Percentiles rank a stretch among this genome's conserved stretches.
Conservation (phyloP, 2,329 filamentous ascomycete species). For the Pyrenochaeta sp. region DNA sequence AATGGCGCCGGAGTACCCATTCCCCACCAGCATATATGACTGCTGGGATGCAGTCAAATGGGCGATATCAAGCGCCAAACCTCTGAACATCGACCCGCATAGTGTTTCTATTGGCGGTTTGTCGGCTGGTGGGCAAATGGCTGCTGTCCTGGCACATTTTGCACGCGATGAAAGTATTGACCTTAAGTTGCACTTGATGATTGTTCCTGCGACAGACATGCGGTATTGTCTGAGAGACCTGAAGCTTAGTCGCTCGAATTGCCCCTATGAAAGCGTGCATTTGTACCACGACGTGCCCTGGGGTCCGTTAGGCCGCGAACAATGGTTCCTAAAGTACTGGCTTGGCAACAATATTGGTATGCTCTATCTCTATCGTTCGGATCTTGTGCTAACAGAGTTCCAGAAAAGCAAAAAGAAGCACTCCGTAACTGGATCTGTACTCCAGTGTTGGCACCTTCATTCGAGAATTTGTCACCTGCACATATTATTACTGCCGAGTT, state of each 20-base stretch:
- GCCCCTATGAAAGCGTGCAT: slow-evolving; percentile 17
- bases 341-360: slow-evolving; percentile 11
- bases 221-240: slow-evolving; percentile 15
- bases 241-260: slow-evolving; percentile 9
- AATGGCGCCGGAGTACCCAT: slow-evolving; percentile 59
- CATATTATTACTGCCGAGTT: slow-evolving; percentile 23
- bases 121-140: slow-evolving; percentile 53
- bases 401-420: slow-evolving; percentile 8
- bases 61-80: slow-evolving; percentile 27
- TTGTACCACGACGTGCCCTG: slow-evolving; percentile 22
- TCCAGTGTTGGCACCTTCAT: slow-evolving; percentile 17
- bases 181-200: slow-evolving; percentile 20
- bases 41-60: slow-evolving; percentile 56
- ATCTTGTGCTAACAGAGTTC: neutral
- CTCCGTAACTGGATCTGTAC: slow-evolving; percentile 21
- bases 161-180: slow-evolving; percentile 20
- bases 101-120: slow-evolving; percentile 55
- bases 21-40: slow-evolving; percentile 60
- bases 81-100: slow-evolving; percentile 16
- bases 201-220: slow-evolving; percentile 23
- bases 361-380: neutral
- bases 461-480: slow-evolving; percentile 15
- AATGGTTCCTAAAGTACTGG: slow-evolving; percentile 22
- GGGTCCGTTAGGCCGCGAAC: slow-evolving; percentile 18
- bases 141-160: slow-evolving; percentile 20